Percentiles rank a stretch among this genome's conserved stretches.
Conservation (phyloP, 192 early-diverging fungal species). For the Dispira simplex region DNA sequence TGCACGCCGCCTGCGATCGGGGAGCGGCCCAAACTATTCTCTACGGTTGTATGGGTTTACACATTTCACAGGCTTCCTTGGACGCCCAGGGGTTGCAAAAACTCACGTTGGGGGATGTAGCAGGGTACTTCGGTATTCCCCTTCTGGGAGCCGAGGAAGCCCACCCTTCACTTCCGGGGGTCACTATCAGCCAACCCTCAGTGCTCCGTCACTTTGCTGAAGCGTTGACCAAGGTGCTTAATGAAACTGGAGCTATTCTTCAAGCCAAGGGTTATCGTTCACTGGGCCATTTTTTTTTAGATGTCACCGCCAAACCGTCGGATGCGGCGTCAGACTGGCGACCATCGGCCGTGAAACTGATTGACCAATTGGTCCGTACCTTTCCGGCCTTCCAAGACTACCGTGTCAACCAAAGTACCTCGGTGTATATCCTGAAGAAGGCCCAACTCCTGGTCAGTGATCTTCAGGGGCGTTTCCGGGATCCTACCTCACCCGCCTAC, state of each 20-base stretch:
- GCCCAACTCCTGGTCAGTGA: slow-evolving; percentile 55
- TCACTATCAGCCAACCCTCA: slow-evolving; percentile 54
- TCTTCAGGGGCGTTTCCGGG: slow-evolving; percentile 39
- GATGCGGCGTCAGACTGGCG: slow-evolving; percentile 11
- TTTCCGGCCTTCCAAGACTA: slow-evolving; percentile 60
- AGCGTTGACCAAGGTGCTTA: slow-evolving; percentile 41
- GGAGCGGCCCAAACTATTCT: slow-evolving; percentile 62
- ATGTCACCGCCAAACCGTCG: slow-evolving; percentile 29
- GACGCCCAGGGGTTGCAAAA: slow-evolving; percentile 40
- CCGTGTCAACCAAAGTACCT: slow-evolving; percentile 26
- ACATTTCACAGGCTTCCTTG: slow-evolving; percentile 47
- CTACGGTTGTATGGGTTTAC: slow-evolving; percentile 71
- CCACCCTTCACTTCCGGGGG: slow-evolving; percentile 28
- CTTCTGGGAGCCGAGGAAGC: slow-evolving; percentile 46
- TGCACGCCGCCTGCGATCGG: slow-evolving; percentile 42
- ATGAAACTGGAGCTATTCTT: slow-evolving; percentile 54
- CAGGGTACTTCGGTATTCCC: slow-evolving; percentile 56
- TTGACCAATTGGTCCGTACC: slow-evolving; percentile 37
- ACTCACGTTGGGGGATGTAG: slow-evolving; percentile 41
- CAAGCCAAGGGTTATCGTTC: slow-evolving; percentile 38
- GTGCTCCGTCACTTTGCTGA: slow-evolving; percentile 42
- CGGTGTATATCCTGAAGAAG: slow-evolving; percentile 61
- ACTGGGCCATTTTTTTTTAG: slow-evolving; percentile 54
- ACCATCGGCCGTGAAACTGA: slow-evolving; percentile 33
- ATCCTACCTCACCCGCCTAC: slow-evolving; percentile 17